Evolutionary conservation across 139 green algal genomes (phyloP), one percentile per base, ranked within the genome.

Genomic region (Chlorella sp.): DNA sequence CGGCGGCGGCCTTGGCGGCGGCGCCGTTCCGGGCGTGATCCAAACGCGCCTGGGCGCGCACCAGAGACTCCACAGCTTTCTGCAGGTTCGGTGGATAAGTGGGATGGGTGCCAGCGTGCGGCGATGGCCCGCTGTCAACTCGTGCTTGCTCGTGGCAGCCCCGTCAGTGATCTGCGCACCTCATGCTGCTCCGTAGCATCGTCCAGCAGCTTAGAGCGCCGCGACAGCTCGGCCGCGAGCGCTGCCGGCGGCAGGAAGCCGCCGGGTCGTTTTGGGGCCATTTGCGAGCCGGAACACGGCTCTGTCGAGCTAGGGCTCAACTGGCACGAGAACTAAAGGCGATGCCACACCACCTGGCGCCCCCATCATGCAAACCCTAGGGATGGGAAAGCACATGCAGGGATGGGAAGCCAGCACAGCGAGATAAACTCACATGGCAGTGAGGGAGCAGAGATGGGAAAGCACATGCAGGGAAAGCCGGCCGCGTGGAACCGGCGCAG

Each of bases 61-160:
- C 78, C 17, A 83, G 41, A 0, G 62, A n/a, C 78, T 83, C 63
- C n/a, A 83, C 28, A 1, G 78, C 78, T 82, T 72, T 72, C 76
- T 82, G 36, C 60, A 62, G 2, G 4, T 26, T 38, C 26, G 38
- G 6, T 56, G 56, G 23, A 25, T 12, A 36, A 39, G 69, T 21
- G 21, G 28, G 5, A 47, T 75, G 69, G 34, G 28, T 6, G 36
- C 69, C 17, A 18, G 63, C 2, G 69, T 20, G 13, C 47, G 36
- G 6, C 15, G 36, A 44, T 9, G 69, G 36, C 47, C 36, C 23
- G 34, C 36, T 17, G 17, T 9, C 32, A 47, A 12, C 69, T 30
- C 18, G 63, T 32, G 47, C 69, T 47, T 60, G 51, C 51, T 60
- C 12, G 51, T 3, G 11, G 51, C 12, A 20, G 51, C 51, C 11